These are phyloP conservation scores for Candida palmyrensis DNA, from an alignment of 805 yeast genomes.

Conservation along the genomic window DNA sequence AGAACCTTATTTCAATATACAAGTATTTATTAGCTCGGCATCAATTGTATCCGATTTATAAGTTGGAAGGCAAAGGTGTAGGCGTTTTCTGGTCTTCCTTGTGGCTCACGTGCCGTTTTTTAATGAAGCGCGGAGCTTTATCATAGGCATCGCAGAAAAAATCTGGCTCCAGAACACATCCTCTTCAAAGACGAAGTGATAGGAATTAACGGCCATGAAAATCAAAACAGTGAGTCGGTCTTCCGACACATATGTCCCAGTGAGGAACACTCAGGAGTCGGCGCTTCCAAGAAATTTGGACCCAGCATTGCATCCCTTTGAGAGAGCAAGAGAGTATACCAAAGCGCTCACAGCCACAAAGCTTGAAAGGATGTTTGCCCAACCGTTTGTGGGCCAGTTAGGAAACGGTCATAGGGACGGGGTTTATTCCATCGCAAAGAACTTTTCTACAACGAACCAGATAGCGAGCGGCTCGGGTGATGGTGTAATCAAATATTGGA, in stretches of 20 bases:
- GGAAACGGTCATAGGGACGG: slow-evolving; percentile 97
- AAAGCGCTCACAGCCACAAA: slow-evolving; percentile 93
- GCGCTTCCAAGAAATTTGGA: slow-evolving; percentile 83
- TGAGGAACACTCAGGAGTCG: slow-evolving; percentile 81
- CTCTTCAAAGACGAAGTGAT: no score
- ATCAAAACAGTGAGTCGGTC: slow-evolving; percentile 86
- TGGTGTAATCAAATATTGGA: slow-evolving; percentile 94
- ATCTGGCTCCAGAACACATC: no score
- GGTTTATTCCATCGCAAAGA: slow-evolving; percentile 80
- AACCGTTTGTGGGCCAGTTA: slow-evolving; percentile 91
- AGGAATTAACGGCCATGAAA: no score
- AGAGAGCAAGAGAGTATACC: slow-evolving; percentile 94
- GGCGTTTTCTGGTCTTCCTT: no score
- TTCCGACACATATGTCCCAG: slow-evolving; percentile 89
- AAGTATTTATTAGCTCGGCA: no score
- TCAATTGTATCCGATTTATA: no score
- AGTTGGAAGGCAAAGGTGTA: no score
- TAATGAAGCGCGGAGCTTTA: no score
- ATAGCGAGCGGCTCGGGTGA: slow-evolving; percentile 94
- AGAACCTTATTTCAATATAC: no score
- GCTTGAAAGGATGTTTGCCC: slow-evolving; percentile 93
- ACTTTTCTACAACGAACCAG: slow-evolving; percentile 61
- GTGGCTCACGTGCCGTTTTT: no score
- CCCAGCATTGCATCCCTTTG: slow-evolving; percentile 95
- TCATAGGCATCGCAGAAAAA: no score